Conservation (phyloP, 1,284 basidiomycete species). For the Pulchroboletus neoregius region DNA sequence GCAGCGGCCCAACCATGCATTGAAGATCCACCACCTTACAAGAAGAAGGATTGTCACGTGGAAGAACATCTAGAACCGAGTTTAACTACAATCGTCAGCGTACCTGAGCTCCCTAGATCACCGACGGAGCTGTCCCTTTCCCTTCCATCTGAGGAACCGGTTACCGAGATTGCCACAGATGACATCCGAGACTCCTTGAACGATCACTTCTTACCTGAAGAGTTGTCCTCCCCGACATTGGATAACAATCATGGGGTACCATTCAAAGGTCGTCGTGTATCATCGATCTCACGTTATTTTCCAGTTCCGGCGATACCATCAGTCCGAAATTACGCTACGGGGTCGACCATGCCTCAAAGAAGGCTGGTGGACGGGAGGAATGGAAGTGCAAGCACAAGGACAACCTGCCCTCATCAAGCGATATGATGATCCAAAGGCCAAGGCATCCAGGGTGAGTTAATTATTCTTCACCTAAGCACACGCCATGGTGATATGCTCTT, state of each 20-base stretch:
- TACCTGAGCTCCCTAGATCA: constrained; percentile 1
- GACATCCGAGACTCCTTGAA: constrained; percentile 17
- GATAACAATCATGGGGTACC: constrained; percentile 39
- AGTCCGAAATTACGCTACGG: constrained; percentile 42
- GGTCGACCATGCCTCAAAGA: constrained; percentile 35
- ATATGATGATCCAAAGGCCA: constrained; percentile 39
- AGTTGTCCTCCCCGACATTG: constrained; percentile 23
- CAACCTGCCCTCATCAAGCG: constrained; percentile 41
- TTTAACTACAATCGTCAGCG: neutral
- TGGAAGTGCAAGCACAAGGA: constrained; percentile 40
- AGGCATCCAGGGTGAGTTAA: constrained; percentile 35
- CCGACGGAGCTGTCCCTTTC: neutral
- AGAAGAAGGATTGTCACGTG: constrained; percentile 1
- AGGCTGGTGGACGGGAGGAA: constrained; percentile 47
- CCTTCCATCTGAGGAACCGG: constrained; percentile 10
- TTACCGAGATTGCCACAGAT: constrained; percentile 24
- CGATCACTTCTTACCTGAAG: constrained; percentile 27
- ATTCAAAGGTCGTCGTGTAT: neutral
- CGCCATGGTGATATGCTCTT: neutral
- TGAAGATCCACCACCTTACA: constrained; percentile 25
- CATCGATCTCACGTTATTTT: constrained; percentile 1
- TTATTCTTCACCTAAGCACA: neutral
- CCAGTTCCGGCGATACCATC: constrained; percentile 50
- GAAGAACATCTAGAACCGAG: neutral
- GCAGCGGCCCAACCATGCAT: neutral